Base-by-base conservation (phyloP, 2,329 filamentous ascomycete genomes). In the Xylariaceae sp. region DNA sequence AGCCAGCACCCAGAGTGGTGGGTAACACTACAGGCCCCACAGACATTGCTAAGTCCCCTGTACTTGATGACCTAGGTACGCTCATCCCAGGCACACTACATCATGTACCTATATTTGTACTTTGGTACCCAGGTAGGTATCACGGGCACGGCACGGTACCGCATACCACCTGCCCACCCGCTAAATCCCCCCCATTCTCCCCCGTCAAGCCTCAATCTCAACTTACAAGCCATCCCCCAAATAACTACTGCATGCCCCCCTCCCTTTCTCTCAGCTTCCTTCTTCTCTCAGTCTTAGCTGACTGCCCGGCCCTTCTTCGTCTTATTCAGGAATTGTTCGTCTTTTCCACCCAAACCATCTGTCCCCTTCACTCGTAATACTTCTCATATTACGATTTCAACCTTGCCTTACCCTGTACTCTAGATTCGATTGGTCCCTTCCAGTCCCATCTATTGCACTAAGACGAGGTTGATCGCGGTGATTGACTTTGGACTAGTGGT, bases 221-320 rank as follows among this genome's bases (percentile, higher is more conserved):
- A 37, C 41, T 37, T 32, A 27, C 30, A 52, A 30, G 19, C 31
- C 43, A 37, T 42, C 37, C 47, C 54, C 51, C 58, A 60, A 55
- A 60, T 59, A 19, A 19, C 19, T 19, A 59, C 54, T 60, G 51
- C 55, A 61, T 56, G 12, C 50, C 46, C 55, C 55, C 58, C 55
- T 52, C 51, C 58, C 55, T 50, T 43, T 47, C 43, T 40, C 49
- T 59, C 53, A 56, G 54, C 8, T 55, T 55, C 57, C 51, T 55
- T 45, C 47, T 44, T 57, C 52, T 60, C 57, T 11, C 47, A 61
- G 60, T 59, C 59, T 41, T 56, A 55, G 56, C 56, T 59, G 58
- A 53, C 57, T 63, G 57, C 54, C 54, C 55, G 51, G 60, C 54
- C 54, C 45, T 53, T 19, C 35, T 11, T 57, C 29, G 42, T 56